Evolutionary conservation across 2,329 filamentous ascomycete genomes (phyloP).

Genomic region (Beauveria pseudobassiana): DNA sequence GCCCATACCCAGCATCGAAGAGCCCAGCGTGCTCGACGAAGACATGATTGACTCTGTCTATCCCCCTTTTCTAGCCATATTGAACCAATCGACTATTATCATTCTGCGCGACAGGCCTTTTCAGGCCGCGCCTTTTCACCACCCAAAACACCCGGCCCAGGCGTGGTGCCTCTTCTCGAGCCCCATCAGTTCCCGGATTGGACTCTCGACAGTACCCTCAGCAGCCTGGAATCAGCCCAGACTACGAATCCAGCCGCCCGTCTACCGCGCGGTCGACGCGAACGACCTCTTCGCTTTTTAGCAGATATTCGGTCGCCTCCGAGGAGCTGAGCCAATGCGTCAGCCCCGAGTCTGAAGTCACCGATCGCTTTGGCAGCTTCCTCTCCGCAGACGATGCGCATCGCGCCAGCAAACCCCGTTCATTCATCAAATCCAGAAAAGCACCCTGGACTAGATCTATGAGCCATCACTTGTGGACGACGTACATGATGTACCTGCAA

Average conservation of each 20-base stretch:
- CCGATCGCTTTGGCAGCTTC: constrained; percentile 19
- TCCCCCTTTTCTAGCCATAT: constrained; percentile 19
- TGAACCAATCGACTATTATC: constrained; percentile 21
- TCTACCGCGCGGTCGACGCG: constrained; percentile 53
- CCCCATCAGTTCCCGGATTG: constrained; percentile 48
- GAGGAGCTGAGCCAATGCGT: constrained; percentile 46
- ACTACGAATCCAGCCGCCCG: constrained; percentile 52
- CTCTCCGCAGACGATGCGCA: constrained; percentile 23
- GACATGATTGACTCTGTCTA: constrained; percentile 34
- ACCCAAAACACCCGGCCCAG: constrained; percentile 52
- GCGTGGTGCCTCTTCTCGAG: constrained; percentile 34
- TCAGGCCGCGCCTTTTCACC: constrained; percentile 40
- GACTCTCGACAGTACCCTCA: constrained; percentile 50
- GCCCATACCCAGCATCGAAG: constrained; percentile 58
- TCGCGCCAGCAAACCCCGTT: constrained; percentile 23
- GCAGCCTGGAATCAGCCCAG: constrained; percentile 50
- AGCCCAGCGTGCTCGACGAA: constrained; percentile 39
- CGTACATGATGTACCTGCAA: constrained; percentile 56
- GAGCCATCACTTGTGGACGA: constrained; percentile 59
- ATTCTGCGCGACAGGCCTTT: constrained; percentile 23
- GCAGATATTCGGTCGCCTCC: constrained; percentile 47
- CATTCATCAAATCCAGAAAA: constrained; percentile 33
- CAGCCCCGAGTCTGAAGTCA: constrained; percentile 37
- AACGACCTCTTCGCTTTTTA: constrained; percentile 50
- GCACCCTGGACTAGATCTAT: constrained; percentile 58